Evolutionary conservation across 768 basidiomycete genomes (phyloP), one percentile per base, ranked within the genome.

Genomic region (Suillus subalutaceus): DNA sequence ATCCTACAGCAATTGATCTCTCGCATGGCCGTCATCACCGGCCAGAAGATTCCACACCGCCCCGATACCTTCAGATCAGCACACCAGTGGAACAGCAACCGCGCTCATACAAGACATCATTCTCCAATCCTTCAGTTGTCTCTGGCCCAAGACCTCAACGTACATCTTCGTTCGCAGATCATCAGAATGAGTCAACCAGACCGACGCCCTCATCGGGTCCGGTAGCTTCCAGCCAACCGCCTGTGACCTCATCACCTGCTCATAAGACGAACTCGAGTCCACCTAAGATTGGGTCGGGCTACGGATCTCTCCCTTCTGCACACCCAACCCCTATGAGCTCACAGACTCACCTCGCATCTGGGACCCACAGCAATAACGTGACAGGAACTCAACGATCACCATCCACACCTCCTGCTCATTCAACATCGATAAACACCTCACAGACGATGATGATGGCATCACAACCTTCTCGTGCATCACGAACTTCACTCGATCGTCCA

Each of bases 61-160:
- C 30, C 12, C 59, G 59, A 60, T 43, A 60, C 41, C 26, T 26
- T 13, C 59, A 20, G 12, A 43, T 60, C 59, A 60, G 37, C 16
- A 32, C 23, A 10, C 10, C 41, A 60, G 43, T n/a, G 18, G 59
- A 60, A 60, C 18, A 40, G 6, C 58, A 60, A 71, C 72, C 8
- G 40, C 77, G 72, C 52, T 66, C 74, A 3, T 71, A 73, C 40
- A 73, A 70, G 66, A 62, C 52, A n/a, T 68, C 77, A 15, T 5
- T 63, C 23, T 68, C 67, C 44, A 66, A 64, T 35, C 74, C 76
- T 61, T 70, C 72, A 53, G 63, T 67, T 53, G 72, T 77, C 20
- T 56, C 64, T 62, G 77, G 76, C 4, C 72, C 73, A 12, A 74
- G 77, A 37, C 70, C 77, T 63, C 43, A 63, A 40, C 76, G 76